Conservation (phyloP, 2,329 filamentous ascomycete species). For the Myriosclerotinia curreyana region DNA sequence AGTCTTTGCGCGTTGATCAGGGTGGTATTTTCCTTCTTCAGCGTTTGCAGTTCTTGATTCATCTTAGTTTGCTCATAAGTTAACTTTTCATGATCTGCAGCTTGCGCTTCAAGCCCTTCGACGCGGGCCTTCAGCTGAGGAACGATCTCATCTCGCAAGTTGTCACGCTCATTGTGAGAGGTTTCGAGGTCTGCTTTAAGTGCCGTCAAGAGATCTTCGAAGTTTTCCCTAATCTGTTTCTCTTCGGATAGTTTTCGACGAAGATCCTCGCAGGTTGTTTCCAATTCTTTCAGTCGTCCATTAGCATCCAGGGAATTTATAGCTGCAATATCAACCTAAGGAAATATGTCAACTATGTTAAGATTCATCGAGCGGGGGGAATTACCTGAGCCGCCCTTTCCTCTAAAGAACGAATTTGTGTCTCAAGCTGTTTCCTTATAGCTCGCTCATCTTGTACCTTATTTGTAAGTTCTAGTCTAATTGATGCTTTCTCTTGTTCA, state of each 20-base stretch:
- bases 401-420: slow-evolving; percentile 79
- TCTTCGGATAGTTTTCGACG: slow-evolving; percentile 81
- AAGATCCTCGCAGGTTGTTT: slow-evolving; percentile 76
- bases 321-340: slow-evolving; percentile 45
- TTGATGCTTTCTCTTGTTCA: slow-evolving; percentile 86
- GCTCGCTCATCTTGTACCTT: slow-evolving; percentile 85
- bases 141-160: slow-evolving; percentile 83
- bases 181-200: slow-evolving; percentile 79
- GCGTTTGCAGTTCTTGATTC: slow-evolving; percentile 76
- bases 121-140: slow-evolving; percentile 73
- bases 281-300: slow-evolving; percentile 71
- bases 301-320: slow-evolving; percentile 55
- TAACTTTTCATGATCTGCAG: slow-evolving; percentile 67
- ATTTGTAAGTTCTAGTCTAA: slow-evolving; percentile 79
- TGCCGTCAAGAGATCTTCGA: slow-evolving; percentile 84
- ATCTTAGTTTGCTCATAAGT: slow-evolving; percentile 79
- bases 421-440: slow-evolving; percentile 71
- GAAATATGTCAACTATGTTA: slow-evolving; percentile 26
- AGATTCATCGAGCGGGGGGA: slow-evolving; percentile 15
- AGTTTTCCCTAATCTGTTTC: slow-evolving; percentile 82
- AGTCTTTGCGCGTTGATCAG: slow-evolving; percentile 45
- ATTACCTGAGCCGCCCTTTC: slow-evolving; percentile 67
- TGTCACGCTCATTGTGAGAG: slow-evolving; percentile 84
- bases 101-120: slow-evolving; percentile 73
- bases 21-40: slow-evolving; percentile 65